Evolutionary conservation across 345 rosid genomes (phyloP).

Genomic region (Hibiscus mutabilis): DNA sequence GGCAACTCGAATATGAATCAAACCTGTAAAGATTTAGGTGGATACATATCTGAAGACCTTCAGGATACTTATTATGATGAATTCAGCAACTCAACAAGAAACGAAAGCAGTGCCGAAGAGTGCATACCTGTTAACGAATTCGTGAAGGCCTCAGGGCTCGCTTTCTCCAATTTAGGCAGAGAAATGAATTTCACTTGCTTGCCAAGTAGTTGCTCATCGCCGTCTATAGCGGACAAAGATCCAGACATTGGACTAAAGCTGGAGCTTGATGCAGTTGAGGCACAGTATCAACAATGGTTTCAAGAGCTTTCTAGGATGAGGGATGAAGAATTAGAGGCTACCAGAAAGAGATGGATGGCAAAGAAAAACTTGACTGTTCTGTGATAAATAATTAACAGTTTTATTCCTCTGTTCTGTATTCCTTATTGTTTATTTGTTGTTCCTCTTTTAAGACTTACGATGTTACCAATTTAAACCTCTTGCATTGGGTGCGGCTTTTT

Average conservation of each 20-base stretch:
- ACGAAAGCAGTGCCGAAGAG: slow-evolving; percentile 21
- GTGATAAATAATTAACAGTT: slow-evolving; percentile 1
- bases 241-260: slow-evolving; percentile 39
- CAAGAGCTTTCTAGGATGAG: slow-evolving; percentile 54
- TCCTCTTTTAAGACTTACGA: background rate
- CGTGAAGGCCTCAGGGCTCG: slow-evolving; percentile 18
- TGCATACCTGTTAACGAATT: slow-evolving; percentile 18
- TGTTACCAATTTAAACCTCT: background rate
- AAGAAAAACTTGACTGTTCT: slow-evolving; percentile 29
- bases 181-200: slow-evolving; percentile 23
- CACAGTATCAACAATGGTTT: slow-evolving; percentile 54
- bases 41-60: slow-evolving; percentile 23
- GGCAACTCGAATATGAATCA: slow-evolving; percentile 21
- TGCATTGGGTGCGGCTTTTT: slow-evolving; percentile 15
- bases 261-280: slow-evolving; percentile 57
- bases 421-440: background rate
- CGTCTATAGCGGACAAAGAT: slow-evolving; percentile 23
- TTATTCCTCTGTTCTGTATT: background rate
- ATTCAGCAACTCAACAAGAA: slow-evolving; percentile 22
- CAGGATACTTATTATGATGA: slow-evolving; percentile 26
- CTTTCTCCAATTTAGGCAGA: slow-evolving; percentile 25
- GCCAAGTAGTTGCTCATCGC: slow-evolving; percentile 32
- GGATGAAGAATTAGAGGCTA: slow-evolving; percentile 60
- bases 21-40: slow-evolving; percentile 23
- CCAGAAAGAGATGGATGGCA: slow-evolving; percentile 53